These are phyloP conservation scores for Naganishia cerealis DNA, from an alignment of 1,284 basidiomycete species.

Conservation along the genomic window DNA sequence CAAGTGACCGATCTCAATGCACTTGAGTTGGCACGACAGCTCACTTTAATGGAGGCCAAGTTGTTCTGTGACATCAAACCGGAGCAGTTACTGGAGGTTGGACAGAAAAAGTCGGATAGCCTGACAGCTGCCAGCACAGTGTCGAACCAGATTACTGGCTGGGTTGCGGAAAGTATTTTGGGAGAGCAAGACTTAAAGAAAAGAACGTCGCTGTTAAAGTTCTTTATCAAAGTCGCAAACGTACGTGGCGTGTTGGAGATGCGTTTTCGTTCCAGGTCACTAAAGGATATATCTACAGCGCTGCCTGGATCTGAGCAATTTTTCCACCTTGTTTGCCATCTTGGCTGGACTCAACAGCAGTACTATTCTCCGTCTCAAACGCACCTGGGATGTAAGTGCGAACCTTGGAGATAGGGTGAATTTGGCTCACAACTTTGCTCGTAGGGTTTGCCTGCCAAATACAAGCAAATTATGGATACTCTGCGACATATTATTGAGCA, in stretches of 20 bases:
- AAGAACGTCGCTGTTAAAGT: slow-evolving; percentile 78
- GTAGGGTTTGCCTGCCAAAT: slow-evolving; percentile 81
- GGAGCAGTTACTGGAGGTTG: slow-evolving; percentile 83
- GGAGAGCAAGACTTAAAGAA: slow-evolving; percentile 80
- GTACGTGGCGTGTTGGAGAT: slow-evolving; percentile 58
- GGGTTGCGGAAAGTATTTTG: slow-evolving; percentile 89
- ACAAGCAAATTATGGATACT: slow-evolving; percentile 72
- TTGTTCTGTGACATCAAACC: slow-evolving; percentile 86
- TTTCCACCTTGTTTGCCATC: slow-evolving; percentile 92
- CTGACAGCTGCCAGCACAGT: slow-evolving; percentile 86
- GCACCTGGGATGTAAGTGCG: slow-evolving; percentile 80
- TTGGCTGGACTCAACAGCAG: slow-evolving; percentile 92
- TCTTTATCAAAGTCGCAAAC: slow-evolving; percentile 90
- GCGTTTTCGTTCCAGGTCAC: slow-evolving; percentile 7
- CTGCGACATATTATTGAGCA: slow-evolving; percentile 87
- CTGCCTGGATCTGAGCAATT: slow-evolving; percentile 87
- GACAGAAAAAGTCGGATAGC: slow-evolving; percentile 72
- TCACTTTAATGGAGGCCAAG: slow-evolving; percentile 87
- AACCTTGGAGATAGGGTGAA: slow-evolving; percentile 13
- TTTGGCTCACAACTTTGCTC: slow-evolving; percentile 43
- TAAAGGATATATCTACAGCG: slow-evolving; percentile 60
- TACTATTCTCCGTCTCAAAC: slow-evolving; percentile 84
- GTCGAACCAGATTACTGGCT: slow-evolving; percentile 89
- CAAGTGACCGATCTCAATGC: slow-evolving; percentile 88
- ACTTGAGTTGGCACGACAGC: slow-evolving; percentile 85